These are phyloP conservation scores for Cenchrus purpureus DNA, from an alignment of 176 grass and related monocot genomes.

Conservation along the genomic window DNA sequence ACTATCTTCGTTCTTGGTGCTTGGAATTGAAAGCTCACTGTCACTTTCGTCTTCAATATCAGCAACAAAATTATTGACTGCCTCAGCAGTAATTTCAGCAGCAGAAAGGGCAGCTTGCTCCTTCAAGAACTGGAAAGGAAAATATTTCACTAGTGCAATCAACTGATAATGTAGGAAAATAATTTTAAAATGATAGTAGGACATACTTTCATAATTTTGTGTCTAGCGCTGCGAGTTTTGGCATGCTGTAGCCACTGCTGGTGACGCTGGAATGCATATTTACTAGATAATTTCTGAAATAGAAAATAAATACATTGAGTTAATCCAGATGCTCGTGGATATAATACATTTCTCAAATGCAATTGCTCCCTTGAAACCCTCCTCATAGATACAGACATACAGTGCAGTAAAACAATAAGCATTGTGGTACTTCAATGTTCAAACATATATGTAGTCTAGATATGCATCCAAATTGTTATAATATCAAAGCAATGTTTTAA, in stretches of 20 bases:
- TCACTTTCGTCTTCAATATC: conserved; percentile 88
- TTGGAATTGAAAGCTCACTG: conserved; percentile 43
- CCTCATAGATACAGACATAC: not conserved
- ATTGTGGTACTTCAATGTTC: not conserved
- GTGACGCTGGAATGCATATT: conserved; percentile 89
- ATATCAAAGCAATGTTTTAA: not conserved
- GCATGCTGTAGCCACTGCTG: conserved; percentile 88
- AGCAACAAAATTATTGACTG: conserved; percentile 77
- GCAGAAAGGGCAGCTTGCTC: conserved; percentile 86
- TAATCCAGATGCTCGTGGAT: conserved; percentile 32
- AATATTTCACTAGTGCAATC: conserved; percentile 26
- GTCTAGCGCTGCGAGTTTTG: conserved; percentile 91
- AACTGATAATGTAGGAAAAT: conserved; percentile 32
- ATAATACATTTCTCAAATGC: not conserved
- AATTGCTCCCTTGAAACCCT: not conserved
- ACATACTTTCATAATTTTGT: conserved; percentile 98
- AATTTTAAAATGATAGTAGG: conserved; percentile 11
- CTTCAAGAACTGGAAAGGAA: conserved; percentile 72
- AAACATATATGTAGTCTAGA: not conserved
- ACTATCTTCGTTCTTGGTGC: conserved; percentile 39
- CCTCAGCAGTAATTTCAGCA: conserved; percentile 84
- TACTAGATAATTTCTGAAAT: conserved; percentile 77
- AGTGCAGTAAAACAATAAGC: conserved; percentile 2
- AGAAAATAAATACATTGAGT: conserved; percentile 19
- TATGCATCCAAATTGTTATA: not conserved